Base-by-base conservation (phyloP, 352 stramenopile genomes). In the Plasmopara halstedii region DNA sequence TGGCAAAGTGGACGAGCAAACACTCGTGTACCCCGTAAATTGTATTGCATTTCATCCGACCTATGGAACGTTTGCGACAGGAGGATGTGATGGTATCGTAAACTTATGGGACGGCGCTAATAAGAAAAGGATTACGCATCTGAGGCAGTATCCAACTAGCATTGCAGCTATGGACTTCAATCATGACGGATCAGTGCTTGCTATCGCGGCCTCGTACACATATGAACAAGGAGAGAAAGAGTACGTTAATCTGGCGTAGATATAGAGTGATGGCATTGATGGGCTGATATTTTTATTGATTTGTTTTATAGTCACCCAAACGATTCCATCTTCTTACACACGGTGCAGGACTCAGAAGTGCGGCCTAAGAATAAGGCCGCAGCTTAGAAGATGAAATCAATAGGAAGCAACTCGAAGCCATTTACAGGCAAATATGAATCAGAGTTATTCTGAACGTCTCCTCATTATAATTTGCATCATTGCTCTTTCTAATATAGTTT, bases 201-300 rank as follows among this genome's bases (percentile, higher is more conserved):
- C 95, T 13, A 83, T 99, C 43, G 95, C 96, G 0, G 76, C 83
- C 39, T 97, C 85, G 20, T 99, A 99, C 74, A 98, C 94, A 3
- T 98, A 97, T 68, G 95, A 99, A 69, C 84, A 98, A 59, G 96
- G 96, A 21, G 94, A 98, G 53, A 95, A 96, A 58, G 93, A 98
- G 83, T 88, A 69, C 46, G 75, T 75, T 9, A 18, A 42, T 31
- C 4, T 31, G 29, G 25, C 46, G 19, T 32, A 10, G 15, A 4
- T 29, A 9, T 20, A 32, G 19, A 20, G 32, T 27, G 51, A 32
- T 47, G 45, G 17, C 7, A 23, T 17, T 50, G 33, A 34, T 8
- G 13, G 6, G n/a, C n/a, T n/a, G n/a, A n/a, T n/a, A n/a, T n/a
- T n/a, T n/a, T 27, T 46, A n/a, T 9, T 33, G 36, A 50, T 23